A percentile compares a stretch with the other conserved stretches of the same genome.
Conservation (phyloP, 805 yeast genomes). For the Isabelozyma heimii region DNA sequence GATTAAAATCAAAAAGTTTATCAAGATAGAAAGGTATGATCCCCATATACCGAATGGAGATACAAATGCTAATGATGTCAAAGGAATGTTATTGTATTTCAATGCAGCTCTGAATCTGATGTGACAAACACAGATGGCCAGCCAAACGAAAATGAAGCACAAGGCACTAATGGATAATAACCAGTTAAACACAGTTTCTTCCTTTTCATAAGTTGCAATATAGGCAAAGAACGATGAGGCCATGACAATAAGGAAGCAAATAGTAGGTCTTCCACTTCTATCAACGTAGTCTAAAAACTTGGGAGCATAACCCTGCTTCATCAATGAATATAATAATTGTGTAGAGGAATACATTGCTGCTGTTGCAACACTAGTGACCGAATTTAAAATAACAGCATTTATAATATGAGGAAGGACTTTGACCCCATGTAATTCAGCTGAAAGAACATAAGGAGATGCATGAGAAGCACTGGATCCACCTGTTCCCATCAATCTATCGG, state of each 20-base stretch:
- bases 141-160: conserved; percentile 23
- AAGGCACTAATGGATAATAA: conserved; percentile 26
- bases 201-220: conserved; percentile 29
- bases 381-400: conserved; percentile 26
- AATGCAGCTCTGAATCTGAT: conserved; percentile 28
- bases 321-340: conserved; percentile 22
- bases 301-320: conserved; percentile 27
- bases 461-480: conserved; percentile 12
- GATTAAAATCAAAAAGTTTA: conserved; percentile 18
- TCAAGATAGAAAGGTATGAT: conserved; percentile 19
- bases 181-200: conserved; percentile 28
- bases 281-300: conserved; percentile 23
- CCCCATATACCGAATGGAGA: conserved; percentile 24
- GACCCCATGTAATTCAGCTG: conserved; percentile 24
- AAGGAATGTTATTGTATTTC: conserved; percentile 17
- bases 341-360: conserved; percentile 29
- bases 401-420: conserved; percentile 25
- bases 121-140: conserved; percentile 23
- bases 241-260: conserved; percentile 23
- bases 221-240: conserved; percentile 20
- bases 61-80: conserved; percentile 20
- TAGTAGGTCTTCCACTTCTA: conserved; percentile 23
- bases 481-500: conserved; percentile 22
- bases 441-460: conserved; percentile 27
- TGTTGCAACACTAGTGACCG: conserved; percentile 26